Conservation (phyloP, 177 flowering plant genomes). For the Vitis hybrid region DNA sequence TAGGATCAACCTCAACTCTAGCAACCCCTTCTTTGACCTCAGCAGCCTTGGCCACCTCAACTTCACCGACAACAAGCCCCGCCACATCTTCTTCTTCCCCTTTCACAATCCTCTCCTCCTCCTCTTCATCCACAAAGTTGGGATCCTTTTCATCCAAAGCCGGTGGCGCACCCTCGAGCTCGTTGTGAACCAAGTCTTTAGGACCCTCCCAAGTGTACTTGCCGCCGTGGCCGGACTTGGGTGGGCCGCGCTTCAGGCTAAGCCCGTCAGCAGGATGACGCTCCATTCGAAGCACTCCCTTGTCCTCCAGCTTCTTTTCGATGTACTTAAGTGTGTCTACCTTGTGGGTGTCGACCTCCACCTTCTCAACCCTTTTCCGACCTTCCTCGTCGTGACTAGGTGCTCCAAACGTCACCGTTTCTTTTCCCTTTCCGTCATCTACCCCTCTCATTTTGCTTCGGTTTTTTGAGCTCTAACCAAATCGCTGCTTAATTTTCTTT, state of each 20-base stretch:
- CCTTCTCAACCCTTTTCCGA: slow-evolving; percentile 33
- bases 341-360: slow-evolving; percentile 37
- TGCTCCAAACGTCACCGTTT: slow-evolving; percentile 33
- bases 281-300: slow-evolving; percentile 61
- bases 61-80: slow-evolving; percentile 41
- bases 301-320: slow-evolving; percentile 60
- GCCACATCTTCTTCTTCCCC: slow-evolving; percentile 25
- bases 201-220: slow-evolving; percentile 82
- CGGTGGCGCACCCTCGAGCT: slow-evolving; percentile 33
- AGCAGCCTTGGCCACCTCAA: slow-evolving; percentile 50
- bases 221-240: slow-evolving; percentile 66
- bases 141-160: slow-evolving; percentile 61
- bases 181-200: slow-evolving; percentile 24
- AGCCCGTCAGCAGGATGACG: slow-evolving; percentile 62
- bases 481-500: too few species aligned
- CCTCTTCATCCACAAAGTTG: slow-evolving; percentile 52
- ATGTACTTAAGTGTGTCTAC: slow-evolving; percentile 48
- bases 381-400: slow-evolving; percentile 49
- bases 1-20: slow-evolving; percentile 47
- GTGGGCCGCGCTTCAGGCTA: slow-evolving; percentile 35
- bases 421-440: slow-evolving; percentile 20
- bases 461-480: neutral
- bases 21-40: slow-evolving; percentile 39
- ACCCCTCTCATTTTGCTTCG: slow-evolving; percentile 6
- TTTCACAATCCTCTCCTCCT: slow-evolving; percentile 22